Evolutionary conservation across 1,139 yeast species (phyloP).

Genomic region (Saccharomycopsis hybrid): DNA sequence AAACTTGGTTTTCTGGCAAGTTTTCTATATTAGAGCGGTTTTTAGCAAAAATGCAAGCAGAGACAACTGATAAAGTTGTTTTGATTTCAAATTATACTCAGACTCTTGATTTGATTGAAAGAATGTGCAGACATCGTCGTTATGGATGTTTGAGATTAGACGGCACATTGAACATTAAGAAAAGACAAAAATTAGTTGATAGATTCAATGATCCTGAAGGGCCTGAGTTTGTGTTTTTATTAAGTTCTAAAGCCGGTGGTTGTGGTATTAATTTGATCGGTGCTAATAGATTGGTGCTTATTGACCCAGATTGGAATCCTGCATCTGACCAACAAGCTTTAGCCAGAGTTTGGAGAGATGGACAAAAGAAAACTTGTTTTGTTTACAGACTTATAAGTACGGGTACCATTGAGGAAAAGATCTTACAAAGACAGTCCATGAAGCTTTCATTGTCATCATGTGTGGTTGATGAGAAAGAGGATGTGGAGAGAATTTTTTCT

Average conservation of each 20-base stretch:
- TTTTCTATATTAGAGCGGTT: slow-evolving; percentile 60
- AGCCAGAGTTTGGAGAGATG: slow-evolving; percentile 99
- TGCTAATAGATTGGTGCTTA: slow-evolving; percentile 79
- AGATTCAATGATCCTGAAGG: slow-evolving; percentile 86
- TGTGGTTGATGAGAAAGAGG: slow-evolving; percentile 95
- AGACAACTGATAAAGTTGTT: slow-evolving; percentile 91
- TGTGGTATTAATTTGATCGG: slow-evolving; percentile 97
- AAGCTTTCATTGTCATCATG: slow-evolving; percentile 88
- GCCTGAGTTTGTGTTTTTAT: slow-evolving; percentile 76
- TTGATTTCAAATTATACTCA: slow-evolving; percentile 91
- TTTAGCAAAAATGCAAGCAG: slow-evolving; percentile 63
- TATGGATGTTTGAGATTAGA: slow-evolving; percentile 84
- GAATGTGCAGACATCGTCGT: slow-evolving; percentile 64
- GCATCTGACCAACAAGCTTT: slow-evolving; percentile 98
- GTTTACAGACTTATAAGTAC: slow-evolving; percentile 90
- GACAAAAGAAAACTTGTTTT: slow-evolving; percentile 94
- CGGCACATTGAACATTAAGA: slow-evolving; percentile 88
- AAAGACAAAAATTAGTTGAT: slow-evolving; percentile 90
- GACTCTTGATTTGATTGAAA: slow-evolving; percentile 84
- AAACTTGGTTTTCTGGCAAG: slow-evolving; percentile 51
- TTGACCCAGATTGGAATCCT: slow-evolving; percentile 99
- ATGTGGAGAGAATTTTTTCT: slow-evolving; percentile 86
- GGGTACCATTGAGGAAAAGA: slow-evolving; percentile 94
- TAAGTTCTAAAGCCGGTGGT: slow-evolving; percentile 97
- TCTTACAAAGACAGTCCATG: slow-evolving; percentile 95